Evolutionary conservation across 805 yeast species (phyloP).

Genomic region (Citeromyces matritensis): DNA sequence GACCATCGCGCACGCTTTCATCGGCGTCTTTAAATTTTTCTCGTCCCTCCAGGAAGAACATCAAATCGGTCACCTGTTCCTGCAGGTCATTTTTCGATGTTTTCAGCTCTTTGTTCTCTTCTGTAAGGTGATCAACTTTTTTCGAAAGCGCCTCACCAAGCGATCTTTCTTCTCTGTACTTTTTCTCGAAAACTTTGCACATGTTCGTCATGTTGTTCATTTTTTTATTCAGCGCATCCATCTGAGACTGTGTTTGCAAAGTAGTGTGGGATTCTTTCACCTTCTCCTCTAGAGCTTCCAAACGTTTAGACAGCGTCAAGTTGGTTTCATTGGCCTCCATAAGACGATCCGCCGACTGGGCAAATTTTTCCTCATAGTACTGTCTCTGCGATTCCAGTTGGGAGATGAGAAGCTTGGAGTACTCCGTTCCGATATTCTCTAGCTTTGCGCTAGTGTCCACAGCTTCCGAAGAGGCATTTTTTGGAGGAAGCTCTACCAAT

Average conservation of each 20-base stretch:
- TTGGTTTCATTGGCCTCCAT: constrained; percentile 14
- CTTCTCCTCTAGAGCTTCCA: constrained; percentile 15
- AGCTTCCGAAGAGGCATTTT: constrained; percentile 8
- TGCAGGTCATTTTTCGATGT: constrained; percentile 29
- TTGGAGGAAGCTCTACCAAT: constrained; percentile 55
- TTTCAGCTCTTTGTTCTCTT: constrained; percentile 17
- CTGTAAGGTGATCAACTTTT: constrained; percentile 19
- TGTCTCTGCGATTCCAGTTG: constrained; percentile 81
- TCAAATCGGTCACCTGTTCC: constrained; percentile 60
- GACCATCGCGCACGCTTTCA: constrained; percentile 63
- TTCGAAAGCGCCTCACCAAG: constrained; percentile 24
- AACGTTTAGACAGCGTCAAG: constrained; percentile 9
- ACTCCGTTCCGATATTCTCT: constrained; percentile 58
- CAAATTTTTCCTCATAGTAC: constrained; percentile 47
- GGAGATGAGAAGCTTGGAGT: constrained; percentile 61
- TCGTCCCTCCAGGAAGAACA: constrained; percentile 67
- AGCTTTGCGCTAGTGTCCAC: constrained; percentile 10
- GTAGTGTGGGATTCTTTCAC: constrained; percentile 9
- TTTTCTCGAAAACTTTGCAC: constrained; percentile 7
- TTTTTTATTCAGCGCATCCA: constrained; percentile 6
- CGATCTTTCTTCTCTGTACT: constrained; percentile 29
- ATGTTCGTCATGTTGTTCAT: constrained; percentile 7
- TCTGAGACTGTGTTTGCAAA: constrained; percentile 2
- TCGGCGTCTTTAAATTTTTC: constrained; percentile 59
- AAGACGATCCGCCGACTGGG: constrained; percentile 2